Conservation (phyloP, 2,329 filamentous ascomycete genomes). For the Fusarium sp. region DNA sequence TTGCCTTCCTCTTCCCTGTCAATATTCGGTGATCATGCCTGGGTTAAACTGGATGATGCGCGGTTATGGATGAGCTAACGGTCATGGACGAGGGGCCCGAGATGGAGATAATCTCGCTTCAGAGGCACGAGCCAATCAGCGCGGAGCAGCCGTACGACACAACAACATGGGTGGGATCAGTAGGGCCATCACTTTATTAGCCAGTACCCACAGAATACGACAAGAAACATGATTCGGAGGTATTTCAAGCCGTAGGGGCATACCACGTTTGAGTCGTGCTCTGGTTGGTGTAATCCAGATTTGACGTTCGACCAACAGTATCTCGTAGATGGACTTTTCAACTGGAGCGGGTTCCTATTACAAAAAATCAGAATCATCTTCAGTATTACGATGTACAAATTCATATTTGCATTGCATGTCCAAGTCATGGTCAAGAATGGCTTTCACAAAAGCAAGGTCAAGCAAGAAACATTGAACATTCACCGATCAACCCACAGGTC, state of each 20-base stretch:
- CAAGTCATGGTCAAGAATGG: slow-evolving; percentile 6
- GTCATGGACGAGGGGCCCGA: slow-evolving; percentile 38
- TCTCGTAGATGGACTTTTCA: slow-evolving; percentile 19
- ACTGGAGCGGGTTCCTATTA: slow-evolving; percentile 15
- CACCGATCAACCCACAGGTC: neutral
- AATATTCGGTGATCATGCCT: slow-evolving; percentile 27
- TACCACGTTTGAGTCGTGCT: slow-evolving; percentile 1
- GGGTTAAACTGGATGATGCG: slow-evolving; percentile 35
- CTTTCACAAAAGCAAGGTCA: slow-evolving; percentile 34
- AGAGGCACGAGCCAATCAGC: slow-evolving; percentile 41
- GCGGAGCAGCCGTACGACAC: slow-evolving; percentile 40
- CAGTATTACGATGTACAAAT: slow-evolving; percentile 2
- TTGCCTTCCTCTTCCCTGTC: slow-evolving; percentile 18
- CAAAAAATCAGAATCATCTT: slow-evolving; percentile 1
- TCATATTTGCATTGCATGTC: slow-evolving; percentile 19
- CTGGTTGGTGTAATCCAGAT: slow-evolving; percentile 22
- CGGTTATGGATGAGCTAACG: slow-evolving; percentile 38
- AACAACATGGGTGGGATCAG: slow-evolving; percentile 36
- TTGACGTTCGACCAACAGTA: slow-evolving; percentile 15
- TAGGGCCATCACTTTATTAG: slow-evolving; percentile 25
- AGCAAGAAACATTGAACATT: slow-evolving; percentile 13
- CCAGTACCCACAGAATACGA: slow-evolving; percentile 41
- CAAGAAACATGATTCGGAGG: slow-evolving; percentile 42
- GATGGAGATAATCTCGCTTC: slow-evolving; percentile 52
- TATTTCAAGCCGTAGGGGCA: slow-evolving; percentile 18